Evolutionary conservation across 495 filamentous ascomycete genomes (phyloP).

Genomic region (Bombardia bombarda): DNA sequence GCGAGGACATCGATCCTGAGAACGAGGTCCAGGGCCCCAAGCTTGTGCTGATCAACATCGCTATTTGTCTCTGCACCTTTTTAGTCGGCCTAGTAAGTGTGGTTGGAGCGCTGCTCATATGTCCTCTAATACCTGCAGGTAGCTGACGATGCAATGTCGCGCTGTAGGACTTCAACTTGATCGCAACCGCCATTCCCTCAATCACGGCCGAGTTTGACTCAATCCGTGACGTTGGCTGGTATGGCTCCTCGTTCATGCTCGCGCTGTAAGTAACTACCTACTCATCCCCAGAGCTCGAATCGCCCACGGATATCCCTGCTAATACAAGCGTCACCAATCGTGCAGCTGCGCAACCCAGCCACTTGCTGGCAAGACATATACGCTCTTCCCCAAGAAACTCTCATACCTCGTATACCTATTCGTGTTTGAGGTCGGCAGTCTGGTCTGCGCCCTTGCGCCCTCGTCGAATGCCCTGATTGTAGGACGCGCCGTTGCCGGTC

Average conservation of each 20-base stretch:
- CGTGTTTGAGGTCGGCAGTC: constrained; percentile 36
- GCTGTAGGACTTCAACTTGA: constrained; percentile 46
- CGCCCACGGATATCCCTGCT: too few species aligned
- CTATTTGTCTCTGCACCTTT: too few species aligned
- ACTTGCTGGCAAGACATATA: constrained; percentile 38
- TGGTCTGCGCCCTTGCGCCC: constrained; percentile 37
- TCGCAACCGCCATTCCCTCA: constrained; percentile 42
- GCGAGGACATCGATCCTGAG: too few species aligned
- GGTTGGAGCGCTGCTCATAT: too few species aligned
- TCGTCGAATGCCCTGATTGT: constrained; percentile 37
- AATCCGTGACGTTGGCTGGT: constrained; percentile 37
- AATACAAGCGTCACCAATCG: too few species aligned
- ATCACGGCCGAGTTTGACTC: constrained; percentile 25
- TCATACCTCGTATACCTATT: constrained; percentile 29
- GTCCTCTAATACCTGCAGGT: too few species aligned
- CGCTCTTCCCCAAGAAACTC: constrained; percentile 35
- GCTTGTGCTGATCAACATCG: too few species aligned
- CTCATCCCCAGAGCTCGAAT: too few species aligned
- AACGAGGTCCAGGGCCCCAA: too few species aligned
- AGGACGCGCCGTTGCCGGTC: constrained; percentile 38
- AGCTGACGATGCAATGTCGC: too few species aligned
- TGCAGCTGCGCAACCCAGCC: constrained; percentile 40
- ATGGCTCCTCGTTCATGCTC: constrained; percentile 43
- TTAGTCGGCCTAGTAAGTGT: too few species aligned
- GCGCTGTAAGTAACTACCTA: too few species aligned